These are phyloP conservation scores for Toxicodendron radicans DNA, from an alignment of 345 rosid genomes.

Conservation along the genomic window DNA sequence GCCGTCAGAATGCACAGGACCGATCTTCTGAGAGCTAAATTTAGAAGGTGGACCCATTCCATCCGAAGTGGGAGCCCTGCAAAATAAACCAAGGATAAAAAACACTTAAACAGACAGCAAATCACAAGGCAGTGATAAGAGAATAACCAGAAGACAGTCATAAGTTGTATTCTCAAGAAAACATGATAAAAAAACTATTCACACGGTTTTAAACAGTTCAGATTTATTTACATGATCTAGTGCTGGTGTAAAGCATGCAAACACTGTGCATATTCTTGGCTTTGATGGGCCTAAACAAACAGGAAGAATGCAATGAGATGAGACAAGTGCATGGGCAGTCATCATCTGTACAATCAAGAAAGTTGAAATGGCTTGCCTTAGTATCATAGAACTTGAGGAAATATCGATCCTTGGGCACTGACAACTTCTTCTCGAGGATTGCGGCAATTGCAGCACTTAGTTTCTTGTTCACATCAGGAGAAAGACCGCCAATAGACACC, in stretches of 20 bases:
- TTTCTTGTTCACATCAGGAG: conserved; percentile 79
- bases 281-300: conserved; percentile 92
- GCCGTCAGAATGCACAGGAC: not conserved
- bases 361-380: conserved; percentile 57
- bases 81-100: conserved; percentile 20
- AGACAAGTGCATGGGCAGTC: conserved; percentile 30
- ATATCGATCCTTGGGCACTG: conserved; percentile 83
- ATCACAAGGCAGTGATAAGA: not conserved
- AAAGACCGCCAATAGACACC: conserved; percentile 91
- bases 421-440: conserved; percentile 77
- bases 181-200: conserved; percentile 16
- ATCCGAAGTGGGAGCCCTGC: conserved; percentile 95
- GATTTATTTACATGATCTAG: conserved; percentile 68
- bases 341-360: conserved; percentile 21
- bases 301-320: conserved; percentile 63
- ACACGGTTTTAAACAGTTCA: conserved; percentile 29
- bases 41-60: conserved; percentile 91
- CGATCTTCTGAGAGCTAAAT: conserved; percentile 15
- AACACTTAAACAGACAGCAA: conserved; percentile 6
- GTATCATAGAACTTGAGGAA: conserved; percentile 90
- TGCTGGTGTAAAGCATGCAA: conserved; percentile 98
- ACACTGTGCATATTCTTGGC: conserved; percentile 99
- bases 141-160: conserved; percentile 12
- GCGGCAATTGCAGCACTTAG: conserved; percentile 75
- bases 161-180: conserved; percentile 16